Conservation (phyloP, 495 filamentous ascomycete species). For the Xylaria acuta region DNA sequence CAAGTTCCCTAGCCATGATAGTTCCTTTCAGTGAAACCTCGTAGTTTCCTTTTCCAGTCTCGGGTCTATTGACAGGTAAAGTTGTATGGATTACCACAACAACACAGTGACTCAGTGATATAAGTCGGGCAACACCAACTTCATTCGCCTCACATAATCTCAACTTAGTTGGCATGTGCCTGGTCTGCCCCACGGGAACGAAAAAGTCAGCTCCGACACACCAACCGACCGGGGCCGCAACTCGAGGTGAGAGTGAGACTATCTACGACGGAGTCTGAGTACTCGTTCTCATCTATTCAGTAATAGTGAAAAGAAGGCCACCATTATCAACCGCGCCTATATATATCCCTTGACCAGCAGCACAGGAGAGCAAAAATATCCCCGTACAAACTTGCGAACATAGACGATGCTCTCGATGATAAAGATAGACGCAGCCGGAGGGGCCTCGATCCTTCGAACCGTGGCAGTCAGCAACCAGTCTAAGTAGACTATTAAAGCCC, state of each 20-base stretch:
- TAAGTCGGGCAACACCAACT: too few relatives aligned
- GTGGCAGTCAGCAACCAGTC: neutral
- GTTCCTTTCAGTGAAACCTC: neutral
- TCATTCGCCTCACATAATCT: too few relatives aligned
- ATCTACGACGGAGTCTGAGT: neutral
- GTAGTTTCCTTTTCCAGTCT: neutral
- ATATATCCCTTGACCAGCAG: neutral
- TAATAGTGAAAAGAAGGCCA: neutral
- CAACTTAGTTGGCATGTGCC: neutral
- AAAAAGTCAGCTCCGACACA: neutral
- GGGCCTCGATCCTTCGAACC: conserved; percentile 3
- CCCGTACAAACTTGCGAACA: conserved; percentile 2
- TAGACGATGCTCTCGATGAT: neutral
- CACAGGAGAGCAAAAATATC: neutral
- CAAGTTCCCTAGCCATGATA: neutral
- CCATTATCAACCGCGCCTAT: neutral
- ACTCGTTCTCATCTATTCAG: neutral
- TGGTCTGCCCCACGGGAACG: too few relatives aligned
- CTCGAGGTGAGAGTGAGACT: neutral
- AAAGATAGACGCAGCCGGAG: neutral
- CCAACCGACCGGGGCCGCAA: neutral
- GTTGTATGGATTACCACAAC: neutral
- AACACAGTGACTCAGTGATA: neutral
- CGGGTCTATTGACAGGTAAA: neutral
- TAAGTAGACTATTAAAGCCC: too few relatives aligned